Evolutionary conservation across 805 yeast genomes (phyloP).

Genomic region (Metschnikowia amazonensis): DNA sequence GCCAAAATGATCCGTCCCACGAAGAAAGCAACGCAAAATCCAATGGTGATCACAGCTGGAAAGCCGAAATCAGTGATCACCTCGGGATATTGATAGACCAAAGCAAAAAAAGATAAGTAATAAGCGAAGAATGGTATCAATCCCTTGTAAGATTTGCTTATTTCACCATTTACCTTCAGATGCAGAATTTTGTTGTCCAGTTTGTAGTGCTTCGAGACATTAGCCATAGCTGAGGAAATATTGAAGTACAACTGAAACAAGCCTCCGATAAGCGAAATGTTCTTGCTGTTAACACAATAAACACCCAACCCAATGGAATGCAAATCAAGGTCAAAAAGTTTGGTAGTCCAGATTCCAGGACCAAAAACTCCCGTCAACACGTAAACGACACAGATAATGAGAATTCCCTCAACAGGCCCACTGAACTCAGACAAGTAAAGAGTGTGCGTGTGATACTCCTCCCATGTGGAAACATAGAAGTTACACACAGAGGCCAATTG

Average conservation of each 20-base stretch:
- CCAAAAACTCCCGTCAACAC: constrained; percentile 66
- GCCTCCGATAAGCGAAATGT: constrained; percentile 49
- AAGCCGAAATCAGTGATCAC: constrained; percentile 42
- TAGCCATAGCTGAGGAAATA: constrained; percentile 61
- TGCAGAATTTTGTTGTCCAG: constrained; percentile 20
- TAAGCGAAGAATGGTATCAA: constrained; percentile 65
- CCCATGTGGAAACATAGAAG: constrained; percentile 92
- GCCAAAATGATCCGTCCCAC: constrained; percentile 91
- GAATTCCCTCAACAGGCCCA: constrained; percentile 94
- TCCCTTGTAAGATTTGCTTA: constrained; percentile 47
- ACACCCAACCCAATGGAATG: constrained; percentile 27
- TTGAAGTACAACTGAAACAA: constrained; percentile 57
- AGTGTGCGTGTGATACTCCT: constrained; percentile 86
- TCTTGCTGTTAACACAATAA: constrained; percentile 36
- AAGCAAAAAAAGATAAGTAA: constrained; percentile 44
- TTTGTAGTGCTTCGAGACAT: constrained; percentile 49
- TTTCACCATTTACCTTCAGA: constrained; percentile 26
- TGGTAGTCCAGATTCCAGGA: constrained; percentile 58
- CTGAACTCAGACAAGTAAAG: constrained; percentile 73
- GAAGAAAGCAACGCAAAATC: constrained; percentile 70
- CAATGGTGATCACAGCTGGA: constrained; percentile 66
- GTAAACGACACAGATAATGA: constrained; percentile 55
- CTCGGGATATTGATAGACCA: constrained; percentile 50
- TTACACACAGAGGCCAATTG: constrained; percentile 75
- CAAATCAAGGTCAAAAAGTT: constrained; percentile 40